A percentile compares a stretch with the other conserved stretches of the same genome.
Conservation (phyloP, 2,329 filamentous ascomycete species). For the Trichoderma harzianum region DNA sequence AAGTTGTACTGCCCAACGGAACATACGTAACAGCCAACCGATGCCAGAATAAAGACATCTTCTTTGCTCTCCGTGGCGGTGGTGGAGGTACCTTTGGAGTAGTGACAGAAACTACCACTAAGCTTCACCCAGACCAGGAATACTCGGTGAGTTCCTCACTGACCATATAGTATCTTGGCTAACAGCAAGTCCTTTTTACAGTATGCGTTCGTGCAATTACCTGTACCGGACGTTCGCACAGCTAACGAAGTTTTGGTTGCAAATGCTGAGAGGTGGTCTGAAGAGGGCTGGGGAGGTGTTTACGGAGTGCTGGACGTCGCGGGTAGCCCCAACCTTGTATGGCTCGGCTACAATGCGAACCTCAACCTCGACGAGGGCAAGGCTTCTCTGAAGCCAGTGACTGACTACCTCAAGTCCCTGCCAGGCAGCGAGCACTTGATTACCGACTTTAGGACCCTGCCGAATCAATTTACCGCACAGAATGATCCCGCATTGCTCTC, state of each 20-base stretch:
- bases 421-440: background rate
- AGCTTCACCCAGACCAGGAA: constrained; percentile 1
- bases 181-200: background rate
- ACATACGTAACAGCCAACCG: constrained; percentile 38
- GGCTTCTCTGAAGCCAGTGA: background rate
- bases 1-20: constrained; percentile 44
- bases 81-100: constrained; percentile 43
- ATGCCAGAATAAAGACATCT: constrained; percentile 43
- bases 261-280: constrained; percentile 14
- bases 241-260: constrained; percentile 10
- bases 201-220: background rate
- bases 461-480: constrained; percentile 7
- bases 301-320: constrained; percentile 1
- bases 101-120: constrained; percentile 38
- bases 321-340: background rate
- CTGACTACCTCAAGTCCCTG: background rate
- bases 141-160: background rate
- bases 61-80: constrained; percentile 48
- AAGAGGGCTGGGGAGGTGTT: constrained; percentile 11
- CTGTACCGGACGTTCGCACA: background rate
- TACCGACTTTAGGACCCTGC: background rate
- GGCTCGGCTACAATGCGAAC: background rate
- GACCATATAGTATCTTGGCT: background rate
- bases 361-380: background rate
- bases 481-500: constrained; percentile 1